Conservation (phyloP, 371 early-diverging fungal species). For the Parasitella parasitica region DNA sequence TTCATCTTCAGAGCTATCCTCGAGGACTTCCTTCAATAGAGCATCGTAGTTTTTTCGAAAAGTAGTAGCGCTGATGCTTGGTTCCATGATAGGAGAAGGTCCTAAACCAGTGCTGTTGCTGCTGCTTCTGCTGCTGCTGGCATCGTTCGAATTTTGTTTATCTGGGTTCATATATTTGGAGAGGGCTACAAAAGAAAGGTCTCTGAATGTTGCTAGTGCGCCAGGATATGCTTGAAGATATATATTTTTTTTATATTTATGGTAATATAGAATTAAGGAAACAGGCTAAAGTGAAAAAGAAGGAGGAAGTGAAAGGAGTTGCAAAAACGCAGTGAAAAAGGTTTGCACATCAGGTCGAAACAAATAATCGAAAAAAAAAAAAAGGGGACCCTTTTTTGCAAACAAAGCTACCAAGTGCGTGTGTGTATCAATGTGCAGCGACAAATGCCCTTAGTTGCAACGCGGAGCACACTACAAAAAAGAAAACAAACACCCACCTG, state of each 20-base stretch:
- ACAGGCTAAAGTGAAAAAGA: not conserved
- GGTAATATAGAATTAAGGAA: not conserved
- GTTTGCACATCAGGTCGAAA: too few species aligned
- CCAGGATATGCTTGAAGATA: not conserved
- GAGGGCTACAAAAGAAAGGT: not conserved
- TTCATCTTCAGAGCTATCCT: constrained; percentile 49
- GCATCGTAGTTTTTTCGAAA: constrained; percentile 60
- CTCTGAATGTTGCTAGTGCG: not conserved
- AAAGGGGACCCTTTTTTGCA: not conserved
- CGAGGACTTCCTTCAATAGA: constrained; percentile 59
- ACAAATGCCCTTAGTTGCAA: not conserved
- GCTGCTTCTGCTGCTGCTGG: not conserved
- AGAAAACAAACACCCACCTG: not conserved
- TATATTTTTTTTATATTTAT: not conserved
- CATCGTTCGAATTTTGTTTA: not conserved
- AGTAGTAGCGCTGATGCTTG: constrained; percentile 39
- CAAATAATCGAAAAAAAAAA: not conserved
- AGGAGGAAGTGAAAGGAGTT: not conserved
- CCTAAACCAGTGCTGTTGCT: not conserved
- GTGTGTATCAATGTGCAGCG: not conserved
- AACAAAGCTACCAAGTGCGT: not conserved
- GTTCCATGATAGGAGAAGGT: constrained; percentile 26
- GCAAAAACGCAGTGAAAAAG: too few species aligned
- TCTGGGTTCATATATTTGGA: not conserved
- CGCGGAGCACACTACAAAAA: not conserved